Evolutionary conservation across 768 basidiomycete genomes (phyloP).

Genomic region (Lactarius indigo): DNA sequence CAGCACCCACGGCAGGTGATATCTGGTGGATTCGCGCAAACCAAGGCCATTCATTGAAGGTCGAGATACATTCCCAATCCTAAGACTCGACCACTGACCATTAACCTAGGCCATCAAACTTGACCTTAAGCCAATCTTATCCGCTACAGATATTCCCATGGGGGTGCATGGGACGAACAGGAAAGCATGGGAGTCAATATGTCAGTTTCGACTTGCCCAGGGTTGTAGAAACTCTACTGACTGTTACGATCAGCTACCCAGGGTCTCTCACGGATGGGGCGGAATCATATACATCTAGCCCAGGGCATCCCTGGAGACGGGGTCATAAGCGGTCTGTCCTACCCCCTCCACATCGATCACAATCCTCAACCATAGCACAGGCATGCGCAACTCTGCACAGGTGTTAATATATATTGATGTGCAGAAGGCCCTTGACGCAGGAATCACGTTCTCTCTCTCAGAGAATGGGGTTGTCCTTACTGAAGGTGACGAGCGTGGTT

Average conservation of each 20-base stretch:
- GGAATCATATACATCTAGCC: constrained; percentile 93
- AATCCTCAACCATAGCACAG: constrained; percentile 37
- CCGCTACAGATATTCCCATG: constrained; percentile 62
- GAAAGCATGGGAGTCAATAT: constrained; percentile 66
- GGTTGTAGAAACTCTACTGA: background rate
- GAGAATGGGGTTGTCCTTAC: constrained; percentile 88
- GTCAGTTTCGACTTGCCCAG: constrained; percentile 37
- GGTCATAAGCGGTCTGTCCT: constrained; percentile 68
- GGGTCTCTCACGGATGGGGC: constrained; percentile 78
- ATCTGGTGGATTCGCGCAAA: constrained; percentile 89
- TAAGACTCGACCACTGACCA: background rate
- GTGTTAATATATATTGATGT: constrained; percentile 83
- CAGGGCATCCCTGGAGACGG: constrained; percentile 65
- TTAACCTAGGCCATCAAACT: constrained; percentile 59
- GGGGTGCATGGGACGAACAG: constrained; percentile 81
- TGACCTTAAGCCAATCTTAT: constrained; percentile 56
- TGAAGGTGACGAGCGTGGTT: constrained; percentile 64
- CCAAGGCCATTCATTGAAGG: constrained; percentile 86
- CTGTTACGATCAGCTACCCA: constrained; percentile 44
- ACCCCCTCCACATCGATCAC: background rate
- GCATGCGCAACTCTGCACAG: constrained; percentile 76
- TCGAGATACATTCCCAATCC: constrained; percentile 25
- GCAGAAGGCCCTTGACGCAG: constrained; percentile 60
- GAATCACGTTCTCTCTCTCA: constrained; percentile 73
- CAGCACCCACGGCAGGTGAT: constrained; percentile 32